These are phyloP conservation scores for Erodium maritimum DNA, from an alignment of 345 rosid genomes.

Conservation along the genomic window DNA sequence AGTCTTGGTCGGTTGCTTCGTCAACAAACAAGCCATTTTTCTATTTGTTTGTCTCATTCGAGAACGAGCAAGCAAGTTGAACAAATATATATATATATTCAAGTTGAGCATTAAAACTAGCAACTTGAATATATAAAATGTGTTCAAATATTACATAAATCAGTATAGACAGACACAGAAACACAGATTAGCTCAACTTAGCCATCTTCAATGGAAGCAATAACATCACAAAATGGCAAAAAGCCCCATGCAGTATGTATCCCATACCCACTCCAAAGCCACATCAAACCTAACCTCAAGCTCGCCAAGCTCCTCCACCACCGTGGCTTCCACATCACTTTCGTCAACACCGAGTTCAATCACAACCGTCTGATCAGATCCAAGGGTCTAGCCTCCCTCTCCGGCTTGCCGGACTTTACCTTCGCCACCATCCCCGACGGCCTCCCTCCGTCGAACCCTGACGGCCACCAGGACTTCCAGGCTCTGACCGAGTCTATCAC, in stretches of 20 bases:
- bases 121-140: too few relatives aligned
- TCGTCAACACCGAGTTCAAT: not conserved
- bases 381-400: slow-evolving; percentile 1
- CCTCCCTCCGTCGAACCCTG: slow-evolving; percentile 2
- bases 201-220: not conserved
- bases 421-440: slow-evolving; percentile 8
- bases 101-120: too few relatives aligned
- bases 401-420: not conserved
- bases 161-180: too few relatives aligned
- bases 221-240: not conserved
- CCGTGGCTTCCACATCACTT: slow-evolving; percentile 3
- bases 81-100: too few relatives aligned
- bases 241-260: slow-evolving; percentile 7
- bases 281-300: slow-evolving; percentile 9
- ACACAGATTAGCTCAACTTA: too few relatives aligned
- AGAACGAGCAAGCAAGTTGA: too few relatives aligned
- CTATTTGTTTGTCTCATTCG: too few relatives aligned
- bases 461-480: slow-evolving; percentile 6
- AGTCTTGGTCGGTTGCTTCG: too few relatives aligned
- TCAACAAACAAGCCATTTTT: too few relatives aligned
- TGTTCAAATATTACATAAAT: too few relatives aligned
- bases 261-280: slow-evolving; percentile 5
- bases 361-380: slow-evolving; percentile 8
- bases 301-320: slow-evolving; percentile 8
- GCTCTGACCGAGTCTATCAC: slow-evolving; percentile 7